Conservation (phyloP, 139 green algal genomes). For the Spirogloea muscicola region DNA sequence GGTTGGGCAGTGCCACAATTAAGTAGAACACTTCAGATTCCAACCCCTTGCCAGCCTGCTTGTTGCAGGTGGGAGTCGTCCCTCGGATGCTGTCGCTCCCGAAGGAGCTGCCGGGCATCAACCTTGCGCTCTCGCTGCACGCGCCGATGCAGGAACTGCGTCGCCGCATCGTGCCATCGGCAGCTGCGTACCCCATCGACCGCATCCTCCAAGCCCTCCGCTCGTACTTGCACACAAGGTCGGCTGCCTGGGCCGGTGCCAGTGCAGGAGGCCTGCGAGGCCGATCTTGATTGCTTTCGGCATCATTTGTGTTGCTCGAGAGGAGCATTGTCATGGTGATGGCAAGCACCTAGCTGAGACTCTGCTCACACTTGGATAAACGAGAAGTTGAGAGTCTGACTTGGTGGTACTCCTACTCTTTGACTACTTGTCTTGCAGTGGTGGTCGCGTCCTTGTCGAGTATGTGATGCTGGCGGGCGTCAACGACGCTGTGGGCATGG, state of each 20-base stretch:
- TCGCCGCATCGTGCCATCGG: conserved; percentile 80
- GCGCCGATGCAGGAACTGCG: conserved; percentile 81
- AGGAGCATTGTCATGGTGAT: too few relatives aligned
- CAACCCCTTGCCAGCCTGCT: not conserved
- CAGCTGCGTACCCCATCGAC: conserved; percentile 75
- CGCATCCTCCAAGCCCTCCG: conserved; percentile 77
- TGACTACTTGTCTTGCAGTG: too few relatives aligned
- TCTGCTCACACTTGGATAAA: too few relatives aligned
- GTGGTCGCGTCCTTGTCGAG: conserved; percentile 75
- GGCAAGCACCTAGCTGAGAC: too few relatives aligned
- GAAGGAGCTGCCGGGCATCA: conserved; percentile 77
- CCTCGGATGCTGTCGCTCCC: conserved; percentile 69
- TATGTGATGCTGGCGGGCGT: conserved; percentile 88
- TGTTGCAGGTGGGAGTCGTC: conserved; percentile 61
- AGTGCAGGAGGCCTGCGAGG: too few relatives aligned
- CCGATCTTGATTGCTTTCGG: too few relatives aligned
- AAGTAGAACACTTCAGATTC: too few relatives aligned
- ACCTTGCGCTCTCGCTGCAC: conserved; percentile 89
- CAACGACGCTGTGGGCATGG: conserved; percentile 74
- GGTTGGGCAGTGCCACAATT: too few relatives aligned
- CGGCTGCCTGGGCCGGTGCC: too few relatives aligned
- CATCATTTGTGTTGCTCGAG: too few relatives aligned
- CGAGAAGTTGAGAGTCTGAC: too few relatives aligned
- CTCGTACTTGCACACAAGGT: conserved; percentile 54
- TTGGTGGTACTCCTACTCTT: too few relatives aligned